Conservation (phyloP, 495 filamentous ascomycete genomes). For the Darksidea phi region DNA sequence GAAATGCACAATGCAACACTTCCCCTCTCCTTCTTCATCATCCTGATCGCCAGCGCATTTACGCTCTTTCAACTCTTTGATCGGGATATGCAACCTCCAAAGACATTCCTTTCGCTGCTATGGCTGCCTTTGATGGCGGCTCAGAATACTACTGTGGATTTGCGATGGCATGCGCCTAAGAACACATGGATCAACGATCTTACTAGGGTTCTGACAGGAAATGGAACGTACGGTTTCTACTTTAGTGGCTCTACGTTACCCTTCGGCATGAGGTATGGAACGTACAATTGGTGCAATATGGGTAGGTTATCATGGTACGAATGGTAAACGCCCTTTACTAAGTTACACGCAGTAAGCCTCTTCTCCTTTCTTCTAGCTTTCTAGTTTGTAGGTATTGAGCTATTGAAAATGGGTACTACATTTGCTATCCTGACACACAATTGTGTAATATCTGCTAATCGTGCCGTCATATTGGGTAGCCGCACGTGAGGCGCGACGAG, state of each 20-base stretch:
- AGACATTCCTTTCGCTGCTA: constrained; percentile 13
- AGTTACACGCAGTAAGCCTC: no score
- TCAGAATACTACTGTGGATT: constrained; percentile 38
- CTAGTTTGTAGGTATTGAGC: no score
- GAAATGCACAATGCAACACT: constrained; percentile 18
- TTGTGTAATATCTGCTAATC: no score
- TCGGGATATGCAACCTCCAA: constrained; percentile 13
- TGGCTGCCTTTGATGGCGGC: constrained; percentile 3
- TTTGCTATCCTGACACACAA: no score
- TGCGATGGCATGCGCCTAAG: constrained; percentile 60
- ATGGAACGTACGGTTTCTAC: constrained; percentile 62
- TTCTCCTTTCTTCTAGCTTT: no score
- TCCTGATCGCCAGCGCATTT: constrained; percentile 2
- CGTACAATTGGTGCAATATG: constrained; percentile 77
- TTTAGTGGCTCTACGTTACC: constrained; percentile 59
- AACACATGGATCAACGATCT: constrained; percentile 59
- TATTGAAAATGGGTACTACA: no score
- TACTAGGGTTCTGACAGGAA: constrained; percentile 49
- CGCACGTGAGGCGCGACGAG: constrained; percentile 60
- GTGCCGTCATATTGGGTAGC: no score
- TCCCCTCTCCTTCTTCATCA: neutral
- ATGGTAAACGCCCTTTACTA: no score
- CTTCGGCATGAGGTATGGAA: constrained; percentile 48
- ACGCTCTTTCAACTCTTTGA: constrained; percentile 14
- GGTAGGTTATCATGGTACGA: no score